A percentile compares a stretch with the other conserved stretches of the same genome.
Evolutionary conservation across 129 eudicot species (phyloP).

Genomic region (Logfia minima): DNA sequence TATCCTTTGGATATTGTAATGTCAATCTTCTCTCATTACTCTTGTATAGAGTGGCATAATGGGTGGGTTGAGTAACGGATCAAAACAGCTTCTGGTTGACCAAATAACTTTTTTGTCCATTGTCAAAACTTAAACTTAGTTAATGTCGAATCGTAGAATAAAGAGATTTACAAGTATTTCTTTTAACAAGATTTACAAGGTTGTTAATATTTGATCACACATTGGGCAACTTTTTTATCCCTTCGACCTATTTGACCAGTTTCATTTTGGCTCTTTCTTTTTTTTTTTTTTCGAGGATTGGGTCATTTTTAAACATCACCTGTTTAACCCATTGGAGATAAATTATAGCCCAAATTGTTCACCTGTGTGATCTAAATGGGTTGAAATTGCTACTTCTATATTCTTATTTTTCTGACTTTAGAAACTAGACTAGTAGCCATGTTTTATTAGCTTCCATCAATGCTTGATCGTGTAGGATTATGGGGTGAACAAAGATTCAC

Average conservation of each 20-base stretch:
- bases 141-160: neutral
- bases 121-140: neutral
- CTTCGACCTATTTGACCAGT: neutral
- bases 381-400: neutral
- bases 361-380: neutral
- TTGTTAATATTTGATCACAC: too few species aligned
- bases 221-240: neutral
- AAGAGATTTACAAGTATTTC: neutral
- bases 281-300: too few species aligned
- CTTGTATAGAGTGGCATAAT: neutral
- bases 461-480: slow-evolving; percentile 62
- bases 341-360: neutral
- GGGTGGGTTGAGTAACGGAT: slow-evolving; percentile 18
- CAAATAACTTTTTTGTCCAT: neutral
- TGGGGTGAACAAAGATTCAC: slow-evolving; percentile 73
- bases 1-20: slow-evolving; percentile 89
- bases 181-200: too few species aligned
- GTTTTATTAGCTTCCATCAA: slow-evolving; percentile 1
- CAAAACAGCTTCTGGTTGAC: slow-evolving; percentile 7
- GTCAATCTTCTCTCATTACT: slow-evolving; percentile 14
- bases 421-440: neutral
- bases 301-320: neutral
- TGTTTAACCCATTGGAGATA: slow-evolving; percentile 2
- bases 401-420: neutral
- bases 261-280: neutral